Percentiles rank a stretch among this genome's conserved stretches.
phyloP scores from a whole-genome alignment of 768 basidiomycete genomes.

The Austroboletus eburneus region DNA sequence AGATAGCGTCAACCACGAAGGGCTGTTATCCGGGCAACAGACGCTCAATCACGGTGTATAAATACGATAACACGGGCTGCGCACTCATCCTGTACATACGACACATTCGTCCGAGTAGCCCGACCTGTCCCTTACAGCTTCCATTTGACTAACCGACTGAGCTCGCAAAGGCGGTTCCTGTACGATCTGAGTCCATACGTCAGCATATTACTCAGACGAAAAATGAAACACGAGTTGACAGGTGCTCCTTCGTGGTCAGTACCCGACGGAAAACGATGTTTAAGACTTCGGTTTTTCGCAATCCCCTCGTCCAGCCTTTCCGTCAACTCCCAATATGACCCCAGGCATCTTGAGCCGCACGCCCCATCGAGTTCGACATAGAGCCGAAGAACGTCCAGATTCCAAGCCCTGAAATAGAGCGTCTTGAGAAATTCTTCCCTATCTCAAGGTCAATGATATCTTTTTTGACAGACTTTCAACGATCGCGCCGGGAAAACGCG shows the following conservation, averaged over 20 bases:
- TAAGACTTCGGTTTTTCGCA: conserved; percentile 11
- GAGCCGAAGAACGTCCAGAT: conserved; percentile 52
- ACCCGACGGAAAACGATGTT: not conserved
- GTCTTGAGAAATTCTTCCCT: conserved; percentile 57
- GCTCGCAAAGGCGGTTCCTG: conserved; percentile 29
- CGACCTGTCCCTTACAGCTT: too few relatives aligned
- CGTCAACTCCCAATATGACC: conserved; percentile 39
- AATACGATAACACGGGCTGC: too few relatives aligned
- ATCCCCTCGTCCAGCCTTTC: conserved; percentile 24
- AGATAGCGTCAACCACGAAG: too few relatives aligned
- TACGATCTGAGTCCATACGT: conserved; percentile 17
- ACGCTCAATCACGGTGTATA: too few relatives aligned
- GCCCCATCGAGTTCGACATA: conserved; percentile 58
- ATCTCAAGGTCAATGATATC: not conserved
- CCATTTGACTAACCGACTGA: too few relatives aligned
- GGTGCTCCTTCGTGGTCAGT: conserved; percentile 14
- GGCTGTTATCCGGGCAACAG: too few relatives aligned
- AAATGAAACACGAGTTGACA: conserved; percentile 25
- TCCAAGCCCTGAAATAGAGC: conserved; percentile 64
- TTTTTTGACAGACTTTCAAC: conserved; percentile 47
- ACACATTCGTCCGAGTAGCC: too few relatives aligned
- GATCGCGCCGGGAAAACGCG: conserved; percentile 54
- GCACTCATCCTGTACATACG: too few relatives aligned
- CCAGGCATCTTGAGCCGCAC: conserved; percentile 63
- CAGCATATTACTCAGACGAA: conserved; percentile 11